Evolutionary conservation across 768 basidiomycete genomes (phyloP), one percentile per base, ranked within the genome.

Genomic region (Lyophyllum shimeji): DNA sequence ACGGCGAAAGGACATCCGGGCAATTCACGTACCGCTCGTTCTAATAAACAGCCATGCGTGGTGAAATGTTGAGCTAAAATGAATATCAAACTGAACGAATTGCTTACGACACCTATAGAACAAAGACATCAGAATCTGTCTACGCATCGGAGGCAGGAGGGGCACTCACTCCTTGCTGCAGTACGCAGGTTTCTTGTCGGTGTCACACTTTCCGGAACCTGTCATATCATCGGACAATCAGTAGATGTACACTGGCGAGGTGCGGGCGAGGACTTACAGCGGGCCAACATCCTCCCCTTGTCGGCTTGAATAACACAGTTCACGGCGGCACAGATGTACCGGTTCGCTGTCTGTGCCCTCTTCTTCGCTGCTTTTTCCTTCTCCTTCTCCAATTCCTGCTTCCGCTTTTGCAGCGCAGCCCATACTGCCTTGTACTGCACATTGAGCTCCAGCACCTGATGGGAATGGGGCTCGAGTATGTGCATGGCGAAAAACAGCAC

Each of bases 101-200:
- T n/a, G 51, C 58, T 45, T 46, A 54, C 51, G 52, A 21, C 49
- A 62, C 29, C 58, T 62, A 52, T 13, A 39, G 23, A 31, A 46
- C 20, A 39, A 20, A 7, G 7, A 7, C 8, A 37, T 58, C 46
- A 58, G 51, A 17, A 53, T 11, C 23, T 1, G 1, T 17, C 18
- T 20, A 9, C 9, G 12, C 11, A 27, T 23, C 25, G 27, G n/a
- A 33, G 43, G 7, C 1, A 31, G 25, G 24, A 31, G 8, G 13
- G 11, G n/a, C 11, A 57, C 60, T 60, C 64, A 73, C 60, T 67
- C 64, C 57, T 66, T 67, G 49, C 68, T 66, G 53, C 70, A 71
- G 50, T 71, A 73, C 31, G 61, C 62, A 2, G 70, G 71, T 44
- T 70, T 73, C 57, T 69, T 68, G 47, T 70, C 68, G 3, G 34